Evolutionary conservation across 2,329 filamentous ascomycete species (phyloP), one percentile per base, ranked within the genome.

Genomic region (Diplodia sapinea): DNA sequence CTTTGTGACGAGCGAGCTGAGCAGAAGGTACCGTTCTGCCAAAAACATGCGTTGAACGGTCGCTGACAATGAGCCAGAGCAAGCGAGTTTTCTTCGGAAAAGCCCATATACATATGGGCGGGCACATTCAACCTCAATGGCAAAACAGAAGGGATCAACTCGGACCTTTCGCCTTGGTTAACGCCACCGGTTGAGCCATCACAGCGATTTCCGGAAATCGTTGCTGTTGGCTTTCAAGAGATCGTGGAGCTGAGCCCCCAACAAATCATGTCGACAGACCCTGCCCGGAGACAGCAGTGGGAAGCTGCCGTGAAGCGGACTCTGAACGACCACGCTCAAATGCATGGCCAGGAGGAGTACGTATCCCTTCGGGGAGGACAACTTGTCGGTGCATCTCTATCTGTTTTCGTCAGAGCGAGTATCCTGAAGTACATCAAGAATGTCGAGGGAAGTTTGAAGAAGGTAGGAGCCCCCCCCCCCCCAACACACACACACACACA

Each of bases 241-340:
- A 98, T 99, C 70, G 95, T 99, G n/a, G 92, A 97, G 75, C 83
- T 99, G 56, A 97, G 93, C 73, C 95, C 96, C 17, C 94, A 98
- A 77, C 95, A 99, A 75, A 98, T 99, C 75, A 97, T 99, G 93
- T 97, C 96, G 71, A 98, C 94, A 69, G 94, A 99, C 76, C 95
- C 95, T 1, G 88, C 89, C 3, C 87, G 92, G 65, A 92, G 94
- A 71, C 89, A 93, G 70, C 82, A 89, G 23, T 99, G 95, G 95
- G 95, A 99, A 77, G 82, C 85, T 65, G 89, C 91, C 4, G 93
- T 98, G 29, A 89, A 90, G 71, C 84, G 83, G 55, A 92, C 90
- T 15, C 80, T 99, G 49, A 97, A 98, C 73, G 79, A 81, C 12
- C 87, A 91, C 70, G 89, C 92, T 20, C 85, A 86, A 50, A 82